phyloP scores from a whole-genome alignment of 768 basidiomycete genomes.

The Agaricus bisporus region DNA sequence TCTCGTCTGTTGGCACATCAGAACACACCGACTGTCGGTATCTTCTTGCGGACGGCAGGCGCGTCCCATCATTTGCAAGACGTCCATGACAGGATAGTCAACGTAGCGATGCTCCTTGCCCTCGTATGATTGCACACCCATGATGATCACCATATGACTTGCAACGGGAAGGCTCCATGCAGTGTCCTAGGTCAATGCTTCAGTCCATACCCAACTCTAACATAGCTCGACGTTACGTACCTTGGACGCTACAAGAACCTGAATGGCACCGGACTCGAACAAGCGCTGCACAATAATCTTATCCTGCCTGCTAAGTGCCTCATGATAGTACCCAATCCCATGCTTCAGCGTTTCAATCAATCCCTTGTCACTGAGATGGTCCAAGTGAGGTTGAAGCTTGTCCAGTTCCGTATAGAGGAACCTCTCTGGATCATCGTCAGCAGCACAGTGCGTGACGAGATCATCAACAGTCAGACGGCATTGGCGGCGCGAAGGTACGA shows the following conservation, averaged over 20 bases:
- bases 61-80: slow-evolving; percentile 99
- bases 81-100: slow-evolving; percentile 97
- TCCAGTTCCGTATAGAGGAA: slow-evolving; percentile 92
- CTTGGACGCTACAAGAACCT: slow-evolving; percentile 91
- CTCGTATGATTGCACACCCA: slow-evolving; percentile 98
- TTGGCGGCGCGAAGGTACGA: slow-evolving; percentile 90
- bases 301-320: slow-evolving; percentile 87
- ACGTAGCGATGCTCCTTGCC: slow-evolving; percentile 97
- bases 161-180: slow-evolving; percentile 94
- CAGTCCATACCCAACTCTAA: background rate
- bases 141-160: slow-evolving; percentile 97
- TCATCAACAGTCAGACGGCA: slow-evolving; percentile 93
- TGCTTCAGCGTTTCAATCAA: slow-evolving; percentile 79
- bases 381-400: slow-evolving; percentile 58
- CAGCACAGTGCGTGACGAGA: slow-evolving; percentile 79
- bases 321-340: slow-evolving; percentile 94
- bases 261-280: slow-evolving; percentile 92
- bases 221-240: slow-evolving; percentile 30
- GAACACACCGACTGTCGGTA: slow-evolving; percentile 84
- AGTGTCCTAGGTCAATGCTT: slow-evolving; percentile 56
- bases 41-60: slow-evolving; percentile 91
- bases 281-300: slow-evolving; percentile 89
- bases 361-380: slow-evolving; percentile 70
- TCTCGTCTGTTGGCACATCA: slow-evolving; percentile 96
- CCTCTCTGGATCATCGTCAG: slow-evolving; percentile 76